A percentile compares a stretch with the other conserved stretches of the same genome.
Evolutionary conservation across 768 basidiomycete species (phyloP).

Genomic region (Mycena maculata): DNA sequence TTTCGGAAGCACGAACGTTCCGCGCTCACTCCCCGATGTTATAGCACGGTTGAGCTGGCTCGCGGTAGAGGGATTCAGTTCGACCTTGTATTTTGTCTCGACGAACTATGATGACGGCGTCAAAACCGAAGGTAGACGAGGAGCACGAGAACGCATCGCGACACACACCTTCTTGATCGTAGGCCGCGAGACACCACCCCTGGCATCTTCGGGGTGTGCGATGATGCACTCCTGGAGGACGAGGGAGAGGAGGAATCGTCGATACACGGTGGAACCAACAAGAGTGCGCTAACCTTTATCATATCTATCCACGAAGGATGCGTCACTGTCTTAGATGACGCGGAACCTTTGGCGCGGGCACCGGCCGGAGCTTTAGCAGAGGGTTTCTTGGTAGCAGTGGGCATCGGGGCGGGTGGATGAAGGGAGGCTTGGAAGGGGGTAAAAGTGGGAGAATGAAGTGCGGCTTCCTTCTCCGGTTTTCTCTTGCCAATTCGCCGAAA

Average conservation of each 20-base stretch:
- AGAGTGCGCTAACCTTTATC: constrained; percentile 70
- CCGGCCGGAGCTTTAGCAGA: constrained; percentile 46
- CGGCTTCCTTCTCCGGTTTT: neutral
- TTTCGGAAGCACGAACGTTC: constrained; percentile 63
- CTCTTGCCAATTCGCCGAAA: neutral
- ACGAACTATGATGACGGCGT: constrained; percentile 67
- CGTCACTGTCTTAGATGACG: constrained; percentile 48
- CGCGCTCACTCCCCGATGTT: constrained; percentile 60
- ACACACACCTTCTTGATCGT: constrained; percentile 86
- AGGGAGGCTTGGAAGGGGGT: constrained; percentile 26
- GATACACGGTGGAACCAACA: constrained; percentile 37
- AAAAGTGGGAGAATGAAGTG: constrained; percentile 37
- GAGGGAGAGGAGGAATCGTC: constrained; percentile 6
- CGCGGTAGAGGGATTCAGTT: constrained; percentile 76
- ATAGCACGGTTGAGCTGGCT: constrained; percentile 89
- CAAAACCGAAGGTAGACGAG: constrained; percentile 3
- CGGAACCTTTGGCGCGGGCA: constrained; percentile 43
- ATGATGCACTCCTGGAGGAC: constrained; percentile 73
- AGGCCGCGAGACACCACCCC: constrained; percentile 82
- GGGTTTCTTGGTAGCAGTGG: constrained; percentile 50
- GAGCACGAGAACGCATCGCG: constrained; percentile 26
- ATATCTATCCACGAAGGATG: constrained; percentile 83
- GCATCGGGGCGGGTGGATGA: constrained; percentile 7
- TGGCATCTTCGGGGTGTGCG: constrained; percentile 75
- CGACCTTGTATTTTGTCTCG: constrained; percentile 84